Base-by-base conservation (phyloP, 2,329 filamentous ascomycete species). In the Pseudogymnoascus sp. region DNA sequence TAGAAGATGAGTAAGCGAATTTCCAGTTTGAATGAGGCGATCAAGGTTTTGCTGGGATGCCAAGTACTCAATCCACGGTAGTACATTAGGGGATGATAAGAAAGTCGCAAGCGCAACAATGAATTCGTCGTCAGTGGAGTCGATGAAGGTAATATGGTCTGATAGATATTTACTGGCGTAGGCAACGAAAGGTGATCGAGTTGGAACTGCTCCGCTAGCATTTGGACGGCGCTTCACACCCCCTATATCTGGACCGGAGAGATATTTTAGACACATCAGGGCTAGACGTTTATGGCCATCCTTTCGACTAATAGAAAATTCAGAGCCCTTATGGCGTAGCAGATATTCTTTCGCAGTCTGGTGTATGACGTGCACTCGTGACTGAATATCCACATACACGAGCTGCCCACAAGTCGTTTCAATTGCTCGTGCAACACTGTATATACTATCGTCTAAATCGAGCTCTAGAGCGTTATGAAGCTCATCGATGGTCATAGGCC, bases 381-480 rank as follows among this genome's bases (percentile, higher is more conserved):
- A 64, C 3, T 73, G 64, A 10, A 72, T 63, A 59, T 71, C 75
- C 11, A 78, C 67, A n/a, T 67, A 63, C 4, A 78, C 73, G 21
- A 78, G 69, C 57, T 78, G 73, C 6, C 75, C 75, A 64, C 74
- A 76, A 1, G 74, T 67, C 15, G 69, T 65, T 11, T 62, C 60
- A 31, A 74, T 70, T 63, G 69, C 69, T 40, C 72, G 64, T 44
- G 71, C 66, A 15, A 75, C 62, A 6, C 67, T 67, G 13, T 63
- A 68, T 42, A 75, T 69, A 6, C 67, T 71, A 44, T 74, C 71
- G 1, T 72, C 65, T 33, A 76, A 66, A 33, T 77, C 74, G 13
- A 75, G 38, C 15, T 67, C 71, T n/a, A 78, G 67, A 26, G 74
- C 75, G 28, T 68, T 67, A 5, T 72, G 60, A 7, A 79, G 69